Base-by-base conservation (phyloP, 2,329 filamentous ascomycete genomes). In the Zasmidium citrigriseum region DNA sequence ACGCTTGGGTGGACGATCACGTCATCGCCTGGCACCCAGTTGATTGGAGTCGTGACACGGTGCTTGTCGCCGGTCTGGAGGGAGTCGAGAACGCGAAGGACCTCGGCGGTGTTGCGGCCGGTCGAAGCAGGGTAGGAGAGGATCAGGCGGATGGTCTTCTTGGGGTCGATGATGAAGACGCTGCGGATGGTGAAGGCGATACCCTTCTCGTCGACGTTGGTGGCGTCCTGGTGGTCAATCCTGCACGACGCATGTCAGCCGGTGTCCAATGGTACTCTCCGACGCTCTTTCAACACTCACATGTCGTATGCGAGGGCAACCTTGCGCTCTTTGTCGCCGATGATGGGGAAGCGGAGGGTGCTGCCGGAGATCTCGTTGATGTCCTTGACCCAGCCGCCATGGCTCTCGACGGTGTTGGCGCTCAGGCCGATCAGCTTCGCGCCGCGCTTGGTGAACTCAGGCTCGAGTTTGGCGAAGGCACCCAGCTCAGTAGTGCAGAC, bases 141-240 rank as follows among this genome's bases (percentile, higher is more conserved):
- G 69, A 86, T 86, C 50, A 65, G 59, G 65, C 84, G 83, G 70
- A 87, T 86, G 61, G 79, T 85, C 80, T 86, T 86, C 76, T 82
- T 83, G 57, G 84, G 84, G 77, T 87, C 84, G 73, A 87, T 85
- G 73, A 86, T 76, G 77, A 86, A 87, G 70, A 87, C 84, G 55
- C 82, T 84, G 72, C 84, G 83, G 75, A 86, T 86, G 69, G 84
- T 86, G 74, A 86, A 86, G 51, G 84, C 83, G 59, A 80, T 76
- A 71, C 80, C 80, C 76, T 82, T 82, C 62, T 70, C 70, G 67
- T 85, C 80, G 64, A 86, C 79, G 71, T 85, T 85, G 74, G 84
- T 85, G 60, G 82, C 79, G 64, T 82, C 80, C 66, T 82, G 79
- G 72, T 81, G 72, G 70, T 82, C 80, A 46, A 82, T 72, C 77